These are phyloP conservation scores for Aschersonia sp. DNA, from an alignment of 2,329 filamentous ascomycete species.

Conservation along the genomic window DNA sequence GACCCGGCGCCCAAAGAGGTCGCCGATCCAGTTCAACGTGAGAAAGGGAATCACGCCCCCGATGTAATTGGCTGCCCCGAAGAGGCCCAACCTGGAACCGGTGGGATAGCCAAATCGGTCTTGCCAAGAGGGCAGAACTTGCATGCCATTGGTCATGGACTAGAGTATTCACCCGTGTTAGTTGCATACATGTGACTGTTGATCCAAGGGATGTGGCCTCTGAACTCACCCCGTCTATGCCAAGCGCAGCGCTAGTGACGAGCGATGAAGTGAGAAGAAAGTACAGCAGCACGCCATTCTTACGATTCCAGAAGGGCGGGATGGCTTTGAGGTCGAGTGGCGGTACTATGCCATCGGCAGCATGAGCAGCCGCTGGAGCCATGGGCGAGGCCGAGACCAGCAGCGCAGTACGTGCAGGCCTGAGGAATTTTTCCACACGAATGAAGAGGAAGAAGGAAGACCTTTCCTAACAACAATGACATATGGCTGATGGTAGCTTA, in stretches of 20 bases:
- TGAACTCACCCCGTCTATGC: slow-evolving; percentile 24
- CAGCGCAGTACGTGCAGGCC: too few species aligned
- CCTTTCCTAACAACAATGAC: too few species aligned
- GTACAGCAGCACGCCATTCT: slow-evolving; percentile 26
- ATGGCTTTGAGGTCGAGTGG: slow-evolving; percentile 16
- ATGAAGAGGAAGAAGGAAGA: too few species aligned
- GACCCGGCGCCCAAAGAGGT: slow-evolving; percentile 17
- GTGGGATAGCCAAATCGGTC: slow-evolving; percentile 21
- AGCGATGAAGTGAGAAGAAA: slow-evolving; percentile 27
- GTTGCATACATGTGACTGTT: background rate
- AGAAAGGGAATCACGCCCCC: slow-evolving; percentile 23
- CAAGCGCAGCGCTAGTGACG: slow-evolving; percentile 23
- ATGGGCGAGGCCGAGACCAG: slow-evolving; percentile 6
- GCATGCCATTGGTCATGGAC: slow-evolving; percentile 26
- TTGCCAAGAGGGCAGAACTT: slow-evolving; percentile 21
- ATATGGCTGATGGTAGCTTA: too few species aligned
- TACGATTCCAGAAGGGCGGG: slow-evolving; percentile 20
- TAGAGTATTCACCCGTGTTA: slow-evolving; percentile 2
- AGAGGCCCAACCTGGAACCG: slow-evolving; percentile 22
- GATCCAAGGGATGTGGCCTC: background rate
- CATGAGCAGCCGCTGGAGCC: slow-evolving; percentile 17
- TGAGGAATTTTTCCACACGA: too few species aligned
- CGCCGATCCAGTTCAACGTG: slow-evolving; percentile 19
- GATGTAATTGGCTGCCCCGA: slow-evolving; percentile 23
- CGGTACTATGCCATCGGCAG: slow-evolving; percentile 14